Evolutionary conservation across 768 basidiomycete species (phyloP), one percentile per base, ranked within the genome.

Genomic region (Coprinopsis marcescibilis): DNA sequence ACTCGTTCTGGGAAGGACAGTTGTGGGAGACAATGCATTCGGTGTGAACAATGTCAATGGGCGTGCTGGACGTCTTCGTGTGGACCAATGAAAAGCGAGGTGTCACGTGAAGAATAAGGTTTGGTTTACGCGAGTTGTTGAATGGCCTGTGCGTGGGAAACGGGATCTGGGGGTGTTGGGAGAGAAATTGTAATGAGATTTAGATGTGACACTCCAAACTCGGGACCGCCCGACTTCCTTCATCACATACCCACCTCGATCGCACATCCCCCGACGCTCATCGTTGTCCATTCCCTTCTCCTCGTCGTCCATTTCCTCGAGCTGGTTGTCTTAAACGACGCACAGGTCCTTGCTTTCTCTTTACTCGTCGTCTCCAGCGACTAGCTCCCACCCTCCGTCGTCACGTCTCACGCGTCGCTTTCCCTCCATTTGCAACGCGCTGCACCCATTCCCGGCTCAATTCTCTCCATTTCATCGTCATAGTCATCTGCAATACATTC

Each of bases 201-300:
- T 70, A 63, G 62, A 66, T 70, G 66, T 70, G 70, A 67, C 67
- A 65, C 55, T 57, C 63, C 61, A 63, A 65, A 63, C 62, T 69
- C 68, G 69, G 69, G 65, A 65, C 66, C 68, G 67, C 65, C 67
- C 67, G 64, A 64, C 65, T 69, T 68, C 65, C 66, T 67, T 69
- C 63, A 65, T 70, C 70, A 70, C 69, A 71, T 69, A 70, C 68
- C 62, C 68, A 65, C 68, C n/a, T 69, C 67, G 69, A 67, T 69
- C 69, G 65, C 61, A 61, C 64, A 61, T 64, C 57, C 65, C 60
- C 59, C 61, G 59, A 55, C 53, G 48, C 60, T 51, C 57, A 64
- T 59, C 66, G 57, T 64, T 65, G 57, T 64, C 63, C 60, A 61
- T 53, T 46, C 48, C 53, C 48, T 52, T 57, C 43, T 54, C 56